Evolutionary conservation across 1,284 basidiomycete species (phyloP), one percentile per base, ranked within the genome.

Genomic region (Boletus calvinii): DNA sequence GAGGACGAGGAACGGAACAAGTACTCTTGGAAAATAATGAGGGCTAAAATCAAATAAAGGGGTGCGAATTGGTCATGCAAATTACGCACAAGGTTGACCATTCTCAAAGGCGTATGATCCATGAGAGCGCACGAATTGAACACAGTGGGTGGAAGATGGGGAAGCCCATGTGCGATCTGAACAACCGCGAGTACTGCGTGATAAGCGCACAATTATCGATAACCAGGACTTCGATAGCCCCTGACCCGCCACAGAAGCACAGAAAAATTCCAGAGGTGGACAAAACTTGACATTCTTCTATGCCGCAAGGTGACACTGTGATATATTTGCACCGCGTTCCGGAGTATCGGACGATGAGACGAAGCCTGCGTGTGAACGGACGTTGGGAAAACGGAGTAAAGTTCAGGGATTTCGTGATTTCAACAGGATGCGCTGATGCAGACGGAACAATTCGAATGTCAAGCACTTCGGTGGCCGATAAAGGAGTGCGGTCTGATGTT

Each of bases 201-300:
- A 63, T 67, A 64, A 53, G 60, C 53, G 52, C 51, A 15, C 41
- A 50, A 63, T 62, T 55, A 66, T 70, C 62, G 53, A 65, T 64
- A 46, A 46, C 54, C 54, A 57, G 39, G 46, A 36, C 59, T 58
- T 64, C 64, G 36, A 53, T 39, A 44, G 42, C 46, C 54, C 55
- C 55, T 63, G 50, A 54, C 54, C 43, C 54, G 63, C 61, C 63
- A 69, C 55, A 69, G 66, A 66, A 69, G 55, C 54, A 51, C 46
- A 40, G 53, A 48, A 59, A 62, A 49, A 53, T 65, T 53, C 50
- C 50, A 56, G 65, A 67, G 62, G 47, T 55, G 38, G 50, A 55
- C 48, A 36, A 58, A 61, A n/a, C 48, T 64, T 40, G 49, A 47
- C 42, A 18, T 47, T 29, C 62, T 64, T 67, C 58, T 47, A 43